A percentile compares a stretch with the other conserved stretches of the same genome.
Conservation (phyloP, 805 yeast species). For the Spathaspora sp. region DNA sequence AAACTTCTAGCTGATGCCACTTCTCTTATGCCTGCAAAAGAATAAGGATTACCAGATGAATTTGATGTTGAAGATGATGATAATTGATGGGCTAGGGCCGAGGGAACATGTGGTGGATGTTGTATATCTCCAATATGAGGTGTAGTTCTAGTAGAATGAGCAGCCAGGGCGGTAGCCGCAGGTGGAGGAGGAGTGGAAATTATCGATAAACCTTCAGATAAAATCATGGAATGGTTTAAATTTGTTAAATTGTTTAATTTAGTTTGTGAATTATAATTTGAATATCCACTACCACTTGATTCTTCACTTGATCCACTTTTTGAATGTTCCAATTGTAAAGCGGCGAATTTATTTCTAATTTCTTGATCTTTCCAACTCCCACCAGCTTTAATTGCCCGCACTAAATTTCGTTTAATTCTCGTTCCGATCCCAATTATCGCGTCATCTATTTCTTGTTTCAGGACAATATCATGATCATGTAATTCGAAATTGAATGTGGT, state of each 20-base stretch:
- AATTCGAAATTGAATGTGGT: slow-evolving; percentile 12
- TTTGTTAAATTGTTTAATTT: background rate
- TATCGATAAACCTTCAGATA: slow-evolving; percentile 22
- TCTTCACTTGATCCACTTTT: slow-evolving; percentile 29
- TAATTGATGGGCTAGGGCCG: slow-evolving; percentile 15
- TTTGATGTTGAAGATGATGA: slow-evolving; percentile 6
- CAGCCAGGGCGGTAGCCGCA: background rate
- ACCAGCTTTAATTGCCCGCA: slow-evolving; percentile 36
- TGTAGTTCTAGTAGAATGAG: background rate
- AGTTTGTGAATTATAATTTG: slow-evolving; percentile 14
- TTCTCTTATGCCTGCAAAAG: slow-evolving; percentile 26
- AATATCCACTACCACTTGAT: slow-evolving; percentile 12
- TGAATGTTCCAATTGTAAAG: slow-evolving; percentile 20
- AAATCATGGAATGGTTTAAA: slow-evolving; percentile 24
- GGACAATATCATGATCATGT: slow-evolving; percentile 47
- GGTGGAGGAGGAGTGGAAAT: background rate
- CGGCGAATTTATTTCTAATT: slow-evolving; percentile 16
- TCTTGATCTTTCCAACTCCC: slow-evolving; percentile 18
- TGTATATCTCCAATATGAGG: background rate
- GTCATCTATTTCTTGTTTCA: slow-evolving; percentile 64
- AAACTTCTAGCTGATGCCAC: slow-evolving; percentile 15
- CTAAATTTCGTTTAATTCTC: slow-evolving; percentile 50
- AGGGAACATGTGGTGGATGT: slow-evolving; percentile 14
- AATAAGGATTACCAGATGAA: slow-evolving; percentile 5
- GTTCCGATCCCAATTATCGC: slow-evolving; percentile 84